These are phyloP conservation scores for Aspergillus caelatus DNA, from an alignment of 2,329 filamentous ascomycete genomes.

Conservation along the genomic window DNA sequence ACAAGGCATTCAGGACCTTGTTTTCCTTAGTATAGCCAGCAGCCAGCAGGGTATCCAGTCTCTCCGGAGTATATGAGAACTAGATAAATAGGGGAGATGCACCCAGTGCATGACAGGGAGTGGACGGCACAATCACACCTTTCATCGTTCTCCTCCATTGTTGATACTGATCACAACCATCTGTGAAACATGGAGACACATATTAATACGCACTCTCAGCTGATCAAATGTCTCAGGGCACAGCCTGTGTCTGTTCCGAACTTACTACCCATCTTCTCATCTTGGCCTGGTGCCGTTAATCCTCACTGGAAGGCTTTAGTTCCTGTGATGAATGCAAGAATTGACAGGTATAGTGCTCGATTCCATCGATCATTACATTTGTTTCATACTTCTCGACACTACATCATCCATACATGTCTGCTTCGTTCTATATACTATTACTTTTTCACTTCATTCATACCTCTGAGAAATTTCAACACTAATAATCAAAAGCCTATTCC, in stretches of 20 bases:
- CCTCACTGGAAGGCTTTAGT: background rate
- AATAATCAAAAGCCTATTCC: background rate
- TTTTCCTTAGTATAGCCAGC: background rate
- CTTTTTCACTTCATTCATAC: background rate
- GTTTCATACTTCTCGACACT: background rate
- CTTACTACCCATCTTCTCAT: background rate
- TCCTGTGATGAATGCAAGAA: background rate
- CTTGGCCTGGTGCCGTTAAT: background rate
- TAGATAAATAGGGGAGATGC: background rate
- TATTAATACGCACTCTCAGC: background rate
- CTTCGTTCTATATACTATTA: background rate
- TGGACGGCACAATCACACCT: no score
- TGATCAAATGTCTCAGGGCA: background rate
- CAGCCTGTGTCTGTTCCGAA: background rate
- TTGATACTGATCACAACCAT: background rate
- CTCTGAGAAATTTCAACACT: background rate
- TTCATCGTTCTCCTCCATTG: no score
- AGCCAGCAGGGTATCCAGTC: background rate
- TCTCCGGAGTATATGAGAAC: background rate
- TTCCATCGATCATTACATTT: background rate
- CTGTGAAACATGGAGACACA: background rate
- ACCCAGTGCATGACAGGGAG: background rate
- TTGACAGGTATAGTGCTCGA: background rate
- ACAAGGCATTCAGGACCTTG: background rate
- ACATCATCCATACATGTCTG: background rate